Conservation (phyloP, 2,329 filamentous ascomycete species). For the Diaporthe sp. region DNA sequence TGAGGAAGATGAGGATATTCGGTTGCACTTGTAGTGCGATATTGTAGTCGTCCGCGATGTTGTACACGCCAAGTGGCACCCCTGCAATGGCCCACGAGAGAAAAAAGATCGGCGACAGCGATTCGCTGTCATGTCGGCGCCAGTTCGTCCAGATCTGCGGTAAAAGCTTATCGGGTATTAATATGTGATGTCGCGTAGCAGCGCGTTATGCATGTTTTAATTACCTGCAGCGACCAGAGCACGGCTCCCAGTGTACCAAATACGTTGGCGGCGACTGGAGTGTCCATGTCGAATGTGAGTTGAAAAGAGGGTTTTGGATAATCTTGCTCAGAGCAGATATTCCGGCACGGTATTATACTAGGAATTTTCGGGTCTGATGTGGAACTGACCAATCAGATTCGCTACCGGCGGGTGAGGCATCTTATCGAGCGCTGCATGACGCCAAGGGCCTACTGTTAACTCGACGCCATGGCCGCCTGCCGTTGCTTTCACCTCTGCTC, state of each 20-base stretch:
- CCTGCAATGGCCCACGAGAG: conserved; percentile 1
- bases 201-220: not conserved
- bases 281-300: not conserved
- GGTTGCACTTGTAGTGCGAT: not conserved
- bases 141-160: conserved; percentile 6
- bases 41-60: not conserved
- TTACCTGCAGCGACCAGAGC: conserved; percentile 1
- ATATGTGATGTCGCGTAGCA: too few relatives aligned
- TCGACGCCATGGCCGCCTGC: not conserved
- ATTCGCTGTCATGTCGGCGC: conserved; percentile 1
- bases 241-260: not conserved
- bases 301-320: too few relatives aligned
- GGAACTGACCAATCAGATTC: not conserved
- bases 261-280: not conserved
- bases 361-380: not conserved
- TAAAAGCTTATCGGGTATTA: not conserved
- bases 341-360: not conserved
- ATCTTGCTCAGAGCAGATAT: not conserved
- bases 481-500: not conserved
- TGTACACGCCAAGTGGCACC: not conserved
- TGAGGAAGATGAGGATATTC: not conserved
- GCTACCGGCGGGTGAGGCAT: not conserved
- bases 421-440: not conserved
- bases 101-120: not conserved
- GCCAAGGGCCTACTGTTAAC: not conserved